phyloP scores from a whole-genome alignment of 345 rosid genomes.

The Eutrema japonicum region DNA sequence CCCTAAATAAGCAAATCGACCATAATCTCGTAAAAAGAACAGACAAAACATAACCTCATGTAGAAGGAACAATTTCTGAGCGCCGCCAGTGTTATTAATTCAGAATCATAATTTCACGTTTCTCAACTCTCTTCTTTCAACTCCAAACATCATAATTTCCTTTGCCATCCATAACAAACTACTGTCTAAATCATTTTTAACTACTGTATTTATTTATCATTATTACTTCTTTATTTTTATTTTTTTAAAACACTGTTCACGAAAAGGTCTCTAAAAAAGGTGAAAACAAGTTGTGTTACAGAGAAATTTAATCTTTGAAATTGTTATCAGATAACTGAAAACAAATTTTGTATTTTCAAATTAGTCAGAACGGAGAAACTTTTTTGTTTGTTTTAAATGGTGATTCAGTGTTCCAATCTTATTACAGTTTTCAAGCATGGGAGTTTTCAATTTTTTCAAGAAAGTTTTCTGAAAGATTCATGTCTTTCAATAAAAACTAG shows the following conservation, averaged over 20 bases:
- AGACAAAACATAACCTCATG: slow-evolving; percentile 47
- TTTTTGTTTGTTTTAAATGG: neutral
- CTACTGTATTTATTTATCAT: neutral
- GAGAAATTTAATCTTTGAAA: neutral
- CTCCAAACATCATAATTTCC: slow-evolving; percentile 32
- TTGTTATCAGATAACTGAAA: neutral
- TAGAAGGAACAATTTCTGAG: slow-evolving; percentile 50
- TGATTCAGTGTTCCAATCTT: neutral
- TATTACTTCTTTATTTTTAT: neutral
- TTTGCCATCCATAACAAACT: slow-evolving; percentile 21
- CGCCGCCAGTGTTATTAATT: slow-evolving; percentile 44
- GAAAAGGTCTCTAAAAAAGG: neutral
- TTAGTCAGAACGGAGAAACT: neutral
- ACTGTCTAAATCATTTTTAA: slow-evolving; percentile 7
- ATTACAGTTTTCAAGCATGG: slow-evolving; percentile 1
- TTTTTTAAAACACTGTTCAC: neutral
- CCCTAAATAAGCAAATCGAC: slow-evolving; percentile 46
- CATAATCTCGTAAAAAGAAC: slow-evolving; percentile 47
- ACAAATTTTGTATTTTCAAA: neutral
- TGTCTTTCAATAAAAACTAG: slow-evolving; percentile 17
- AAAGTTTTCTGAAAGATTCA: slow-evolving; percentile 1
- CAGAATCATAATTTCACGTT: slow-evolving; percentile 41
- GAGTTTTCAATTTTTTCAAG: neutral
- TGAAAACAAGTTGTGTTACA: neutral
- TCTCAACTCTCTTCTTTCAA: slow-evolving; percentile 31